Conservation (phyloP, 2,329 filamentous ascomycete genomes). For the Alternaria gansuensis region DNA sequence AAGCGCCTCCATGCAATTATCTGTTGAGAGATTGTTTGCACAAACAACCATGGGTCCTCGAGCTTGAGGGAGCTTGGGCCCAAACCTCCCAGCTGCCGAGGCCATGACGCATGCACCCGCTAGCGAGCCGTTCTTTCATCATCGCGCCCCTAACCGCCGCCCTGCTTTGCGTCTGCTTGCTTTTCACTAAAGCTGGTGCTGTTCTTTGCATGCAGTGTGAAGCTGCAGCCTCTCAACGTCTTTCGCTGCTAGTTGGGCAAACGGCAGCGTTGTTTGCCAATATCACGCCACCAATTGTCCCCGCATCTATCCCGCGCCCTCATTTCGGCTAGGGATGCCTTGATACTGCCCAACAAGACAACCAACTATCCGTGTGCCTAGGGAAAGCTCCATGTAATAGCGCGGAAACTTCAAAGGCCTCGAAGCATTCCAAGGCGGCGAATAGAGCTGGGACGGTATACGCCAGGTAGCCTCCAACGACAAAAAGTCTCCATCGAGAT, state of each 20-base stretch:
- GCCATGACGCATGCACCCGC: slow-evolving; percentile 18
- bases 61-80: slow-evolving; percentile 25
- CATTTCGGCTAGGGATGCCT: slow-evolving; percentile 13
- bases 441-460: no score
- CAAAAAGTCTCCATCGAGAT: background rate
- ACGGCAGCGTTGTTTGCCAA: background rate
- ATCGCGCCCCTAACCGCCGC: slow-evolving; percentile 10
- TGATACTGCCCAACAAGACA: slow-evolving; percentile 6
- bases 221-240: slow-evolving; percentile 1
- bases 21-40: slow-evolving; percentile 31
- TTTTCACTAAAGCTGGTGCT: background rate
- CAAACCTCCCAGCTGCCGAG: slow-evolving; percentile 16
- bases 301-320: slow-evolving; percentile 7
- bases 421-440: no score
- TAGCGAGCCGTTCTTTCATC: slow-evolving; percentile 20
- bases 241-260: background rate
- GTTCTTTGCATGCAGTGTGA: slow-evolving; percentile 2
- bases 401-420: no score
- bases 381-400: background rate
- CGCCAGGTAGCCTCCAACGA: no score
- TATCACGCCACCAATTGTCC: slow-evolving; percentile 2
- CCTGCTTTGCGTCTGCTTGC: slow-evolving; percentile 3
- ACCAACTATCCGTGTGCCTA: slow-evolving; percentile 3
- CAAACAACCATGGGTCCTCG: slow-evolving; percentile 18
- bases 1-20: slow-evolving; percentile 15